These are phyloP conservation scores for Didymella pinodella DNA, from an alignment of 2,329 filamentous ascomycete genomes.

Conservation along the genomic window DNA sequence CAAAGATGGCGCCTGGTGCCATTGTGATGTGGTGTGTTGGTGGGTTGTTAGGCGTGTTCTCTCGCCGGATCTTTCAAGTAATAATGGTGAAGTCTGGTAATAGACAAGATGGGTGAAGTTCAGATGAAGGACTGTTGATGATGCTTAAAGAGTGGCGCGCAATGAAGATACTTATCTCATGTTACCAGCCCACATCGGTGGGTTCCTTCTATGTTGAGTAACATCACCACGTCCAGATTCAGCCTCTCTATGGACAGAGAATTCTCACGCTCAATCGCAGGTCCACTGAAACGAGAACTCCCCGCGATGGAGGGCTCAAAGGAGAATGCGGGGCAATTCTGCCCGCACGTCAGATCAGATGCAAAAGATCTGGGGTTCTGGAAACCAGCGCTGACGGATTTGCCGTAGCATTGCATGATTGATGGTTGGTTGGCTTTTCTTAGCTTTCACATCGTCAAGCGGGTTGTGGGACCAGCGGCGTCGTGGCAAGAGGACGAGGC, in stretches of 20 bases:
- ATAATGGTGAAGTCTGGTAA: slow-evolving; percentile 5
- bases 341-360: slow-evolving; percentile 29
- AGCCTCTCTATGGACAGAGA: slow-evolving; percentile 21
- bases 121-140: not conserved
- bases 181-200: slow-evolving; percentile 31
- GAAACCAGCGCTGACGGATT: slow-evolving; percentile 28
- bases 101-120: not conserved
- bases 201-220: slow-evolving; percentile 16
- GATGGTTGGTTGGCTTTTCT: slow-evolving; percentile 36
- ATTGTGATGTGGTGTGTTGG: slow-evolving; percentile 41
- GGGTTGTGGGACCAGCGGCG: slow-evolving; percentile 24
- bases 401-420: slow-evolving; percentile 18
- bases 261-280: slow-evolving; percentile 28
- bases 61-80: slow-evolving; percentile 12
- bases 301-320: slow-evolving; percentile 25
- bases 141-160: slow-evolving; percentile 10
- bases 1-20: slow-evolving; percentile 56
- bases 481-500: slow-evolving; percentile 22
- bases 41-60: slow-evolving; percentile 25
- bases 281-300: slow-evolving; percentile 29
- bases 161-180: slow-evolving; percentile 27
- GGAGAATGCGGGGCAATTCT: slow-evolving; percentile 39
- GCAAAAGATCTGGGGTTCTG: slow-evolving; percentile 29
- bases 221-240: slow-evolving; percentile 7
- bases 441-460: slow-evolving; percentile 27